These are phyloP conservation scores for Phytophthora megakarya DNA, from an alignment of 352 stramenopile genomes.

Conservation along the genomic window DNA sequence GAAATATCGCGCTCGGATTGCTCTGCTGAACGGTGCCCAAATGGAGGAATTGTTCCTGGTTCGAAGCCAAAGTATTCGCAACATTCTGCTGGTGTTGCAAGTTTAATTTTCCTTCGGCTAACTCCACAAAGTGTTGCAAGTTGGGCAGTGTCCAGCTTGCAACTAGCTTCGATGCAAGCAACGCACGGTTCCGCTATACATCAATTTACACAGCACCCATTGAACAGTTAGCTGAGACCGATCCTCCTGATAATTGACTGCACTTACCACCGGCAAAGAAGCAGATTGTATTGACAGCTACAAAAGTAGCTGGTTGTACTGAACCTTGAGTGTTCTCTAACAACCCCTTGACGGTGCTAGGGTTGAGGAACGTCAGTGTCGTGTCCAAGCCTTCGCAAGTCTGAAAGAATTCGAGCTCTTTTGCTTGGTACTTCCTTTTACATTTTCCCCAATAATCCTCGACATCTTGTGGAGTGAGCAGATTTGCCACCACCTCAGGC, in stretches of 20 bases:
- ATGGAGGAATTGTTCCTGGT: conserved; percentile 65
- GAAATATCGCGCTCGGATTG: neutral
- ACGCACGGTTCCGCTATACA: conserved; percentile 54
- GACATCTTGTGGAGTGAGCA: conserved; percentile 40
- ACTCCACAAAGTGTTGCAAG: conserved; percentile 55
- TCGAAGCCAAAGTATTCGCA: conserved; percentile 64
- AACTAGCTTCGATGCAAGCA: conserved; percentile 60
- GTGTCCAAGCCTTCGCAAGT: conserved; percentile 17
- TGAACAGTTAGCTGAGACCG: neutral
- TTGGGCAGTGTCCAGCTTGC: conserved; percentile 64
- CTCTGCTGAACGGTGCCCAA: conserved; percentile 43
- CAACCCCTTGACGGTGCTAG: conserved; percentile 38
- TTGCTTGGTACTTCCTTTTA: conserved; percentile 24
- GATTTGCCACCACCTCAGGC: conserved; percentile 19
- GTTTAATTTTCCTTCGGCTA: conserved; percentile 67
- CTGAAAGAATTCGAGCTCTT: conserved; percentile 9
- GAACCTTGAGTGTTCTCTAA: conserved; percentile 27
- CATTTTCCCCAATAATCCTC: conserved; percentile 41
- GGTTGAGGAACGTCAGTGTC: conserved; percentile 44
- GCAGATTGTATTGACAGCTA: conserved; percentile 75
- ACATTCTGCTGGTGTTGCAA: conserved; percentile 66
- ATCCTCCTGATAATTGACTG: neutral
- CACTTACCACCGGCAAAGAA: conserved; percentile 69
- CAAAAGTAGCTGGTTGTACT: conserved; percentile 34
- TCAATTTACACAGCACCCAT: neutral